Percentiles rank a stretch among this genome's conserved stretches.
Conservation (phyloP, 2,329 filamentous ascomycete genomes). For the Trichoderma endophyticum region DNA sequence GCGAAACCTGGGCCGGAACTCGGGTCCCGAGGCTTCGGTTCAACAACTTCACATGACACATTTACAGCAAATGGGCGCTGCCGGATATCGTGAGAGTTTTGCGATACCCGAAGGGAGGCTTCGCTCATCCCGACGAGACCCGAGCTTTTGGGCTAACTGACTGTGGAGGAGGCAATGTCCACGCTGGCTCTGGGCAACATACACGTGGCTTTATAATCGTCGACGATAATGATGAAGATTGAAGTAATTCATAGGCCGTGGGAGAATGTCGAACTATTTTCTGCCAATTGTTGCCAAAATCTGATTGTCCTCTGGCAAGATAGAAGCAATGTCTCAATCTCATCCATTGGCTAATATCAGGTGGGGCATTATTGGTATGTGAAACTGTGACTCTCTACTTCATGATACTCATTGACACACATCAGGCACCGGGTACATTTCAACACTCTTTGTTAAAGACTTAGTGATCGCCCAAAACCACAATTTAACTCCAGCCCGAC, state of each 20-base stretch:
- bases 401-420: not conserved
- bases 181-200: not conserved
- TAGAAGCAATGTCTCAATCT: not conserved
- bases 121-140: not conserved
- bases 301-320: not conserved
- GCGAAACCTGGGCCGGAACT: not conserved
- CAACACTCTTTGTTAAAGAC: not conserved
- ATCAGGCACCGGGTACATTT: not conserved
- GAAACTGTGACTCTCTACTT: not conserved
- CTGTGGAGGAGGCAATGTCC: not conserved
- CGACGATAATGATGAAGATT: not conserved
- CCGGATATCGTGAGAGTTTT: not conserved
- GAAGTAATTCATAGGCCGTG: not conserved
- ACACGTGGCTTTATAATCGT: not conserved
- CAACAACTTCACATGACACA: not conserved
- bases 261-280: not conserved
- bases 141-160: not conserved
- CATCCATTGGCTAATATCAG: not conserved
- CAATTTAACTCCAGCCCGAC: not conserved
- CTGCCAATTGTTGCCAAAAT: not conserved
- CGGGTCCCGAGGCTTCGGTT: not conserved
- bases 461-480: not conserved
- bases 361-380: not conserved
- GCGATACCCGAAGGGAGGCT: not conserved
- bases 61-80: not conserved